Percentiles rank a stretch among this genome's conserved stretches.
Evolutionary conservation across 768 basidiomycete species (phyloP).

Genomic region (Auriscalpium vulgare): DNA sequence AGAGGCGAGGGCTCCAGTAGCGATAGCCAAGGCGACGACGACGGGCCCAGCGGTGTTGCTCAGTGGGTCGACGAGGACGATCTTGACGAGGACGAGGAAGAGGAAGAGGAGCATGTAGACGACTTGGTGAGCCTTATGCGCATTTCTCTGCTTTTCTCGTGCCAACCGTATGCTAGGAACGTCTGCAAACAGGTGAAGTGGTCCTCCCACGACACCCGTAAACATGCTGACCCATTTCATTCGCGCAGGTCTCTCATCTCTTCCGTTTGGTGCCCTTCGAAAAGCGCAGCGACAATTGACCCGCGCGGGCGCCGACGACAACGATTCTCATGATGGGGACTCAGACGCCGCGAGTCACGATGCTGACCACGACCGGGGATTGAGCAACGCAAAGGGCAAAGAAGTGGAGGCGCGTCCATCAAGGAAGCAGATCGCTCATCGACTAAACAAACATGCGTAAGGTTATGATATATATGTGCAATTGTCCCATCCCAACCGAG

Average conservation of each 20-base stretch:
- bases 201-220: background rate
- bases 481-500: background rate
- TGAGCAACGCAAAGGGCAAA: background rate
- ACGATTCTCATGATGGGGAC: constrained; percentile 7
- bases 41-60: background rate
- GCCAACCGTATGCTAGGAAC: background rate
- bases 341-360: background rate
- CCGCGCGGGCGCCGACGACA: background rate
- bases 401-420: background rate
- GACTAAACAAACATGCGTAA: constrained; percentile 82
- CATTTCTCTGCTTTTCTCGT: too few relatives aligned
- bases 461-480: constrained; percentile 24
- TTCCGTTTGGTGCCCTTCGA: constrained; percentile 12
- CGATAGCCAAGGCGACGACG: background rate
- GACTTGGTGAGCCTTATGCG: too few relatives aligned
- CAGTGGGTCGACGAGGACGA: constrained; percentile 1
- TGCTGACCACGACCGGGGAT: background rate
- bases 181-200: background rate
- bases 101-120: background rate
- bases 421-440: constrained; percentile 44
- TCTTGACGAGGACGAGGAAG: background rate
- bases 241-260: constrained; percentile 1
- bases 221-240: background rate
- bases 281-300: constrained; percentile 10
- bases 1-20: too few relatives aligned